Percentiles rank a stretch among this genome's conserved stretches.
These are phyloP conservation scores for Westerdykella aurantiaca DNA, from an alignment of 2,329 filamentous ascomycete species.

Conservation along the genomic window DNA sequence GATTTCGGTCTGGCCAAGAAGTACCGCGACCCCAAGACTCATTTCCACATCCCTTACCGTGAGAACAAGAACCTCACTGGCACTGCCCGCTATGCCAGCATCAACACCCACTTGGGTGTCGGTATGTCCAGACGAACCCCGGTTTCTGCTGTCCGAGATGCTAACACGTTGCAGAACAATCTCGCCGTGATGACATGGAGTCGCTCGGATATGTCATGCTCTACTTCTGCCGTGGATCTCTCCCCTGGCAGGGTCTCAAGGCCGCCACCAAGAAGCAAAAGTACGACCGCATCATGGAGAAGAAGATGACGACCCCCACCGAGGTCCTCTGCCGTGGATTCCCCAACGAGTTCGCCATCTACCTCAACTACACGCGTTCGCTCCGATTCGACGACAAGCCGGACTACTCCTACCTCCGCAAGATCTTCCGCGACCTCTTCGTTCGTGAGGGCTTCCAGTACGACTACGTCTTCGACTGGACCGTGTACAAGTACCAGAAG, in stretches of 20 bases:
- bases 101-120: conserved; percentile 97
- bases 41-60: conserved; percentile 99
- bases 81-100: conserved; percentile 95
- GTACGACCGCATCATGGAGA: conserved; percentile 99
- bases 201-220: conserved; percentile 99
- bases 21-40: conserved; percentile 98
- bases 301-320: conserved; percentile 99
- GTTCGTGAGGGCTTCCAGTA: conserved; percentile 99
- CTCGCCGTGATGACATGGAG: conserved; percentile 98
- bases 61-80: conserved; percentile 99
- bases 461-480: conserved; percentile 99
- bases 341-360: conserved; percentile 99
- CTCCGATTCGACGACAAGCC: conserved; percentile 99
- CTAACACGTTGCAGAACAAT: conserved; percentile 64
- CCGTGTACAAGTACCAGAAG: conserved; percentile 99
- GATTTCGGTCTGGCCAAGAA: conserved; percentile 99
- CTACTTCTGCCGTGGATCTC: conserved; percentile 98
- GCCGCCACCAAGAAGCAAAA: conserved; percentile 99
- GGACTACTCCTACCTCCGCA: conserved; percentile 98
- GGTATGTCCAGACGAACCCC: conserved; percentile 47
- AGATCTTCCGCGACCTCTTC: conserved; percentile 99
- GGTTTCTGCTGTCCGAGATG: background rate
- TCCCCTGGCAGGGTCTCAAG: conserved; percentile 98
- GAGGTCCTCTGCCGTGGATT: conserved; percentile 98
- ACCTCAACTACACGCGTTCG: conserved; percentile 97